Evolutionary conservation across 805 yeast species (phyloP), one percentile per base, ranked within the genome.

Genomic region (Grigorovia transvaalensis): DNA sequence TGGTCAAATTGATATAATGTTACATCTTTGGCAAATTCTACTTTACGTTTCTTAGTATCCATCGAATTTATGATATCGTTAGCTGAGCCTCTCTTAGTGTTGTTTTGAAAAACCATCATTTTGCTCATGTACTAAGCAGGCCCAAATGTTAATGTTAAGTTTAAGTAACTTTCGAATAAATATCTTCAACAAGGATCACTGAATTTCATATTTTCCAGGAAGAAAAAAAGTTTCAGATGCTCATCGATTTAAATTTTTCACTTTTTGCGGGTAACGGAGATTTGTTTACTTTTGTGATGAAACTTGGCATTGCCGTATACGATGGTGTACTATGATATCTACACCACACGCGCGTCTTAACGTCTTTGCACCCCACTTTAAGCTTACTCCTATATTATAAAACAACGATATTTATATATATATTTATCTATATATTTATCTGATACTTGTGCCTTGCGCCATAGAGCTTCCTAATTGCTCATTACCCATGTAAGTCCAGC

Each of bases 401-500:
- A 23, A 48, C 12, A 1, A 19, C 2, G 43, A 41, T 45, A 13
- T 30, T 23, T 30, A 15, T 38, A 4, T 47, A 40, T 20, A 11
- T 23, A 48, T 27, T 23, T 30, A 15, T 38, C 11, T 47, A 40
- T 20, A 11, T 23, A 48, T 27, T 46, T 53, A 59, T 35, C 59
- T 58, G 18, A 64, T 63, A 53, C 69, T 64, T 55, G 66, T 62
- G 2, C 64, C 68, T 47, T 65, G 69, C 1, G 59, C 55, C 64
- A 63, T 60, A 27, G 68, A 64, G 49, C 66, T 68, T 18, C 74
- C 74, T 41, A 74, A 54, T 52, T 72, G 74, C 53, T 74, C 78
- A 48, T 76, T 82, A 2, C 93, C 95, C 47, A 84, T 87, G 68
- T 90, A 91, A 2, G 98, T 91, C 99, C 99, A 93, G 7, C 99